Evolutionary conservation across 805 yeast species (phyloP).

Genomic region (Pichia nanzhaoensis): DNA sequence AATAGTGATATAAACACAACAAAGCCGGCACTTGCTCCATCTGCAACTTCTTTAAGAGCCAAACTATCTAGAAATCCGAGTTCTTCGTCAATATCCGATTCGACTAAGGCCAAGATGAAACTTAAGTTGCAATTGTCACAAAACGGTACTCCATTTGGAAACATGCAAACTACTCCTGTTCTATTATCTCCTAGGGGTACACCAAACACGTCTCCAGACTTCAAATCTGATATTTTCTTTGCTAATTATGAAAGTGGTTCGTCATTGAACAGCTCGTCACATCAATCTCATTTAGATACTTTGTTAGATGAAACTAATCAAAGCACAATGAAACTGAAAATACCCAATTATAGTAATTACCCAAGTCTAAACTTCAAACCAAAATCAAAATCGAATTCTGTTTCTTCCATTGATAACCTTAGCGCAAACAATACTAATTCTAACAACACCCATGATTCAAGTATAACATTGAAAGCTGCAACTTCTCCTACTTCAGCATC

Average conservation of each 20-base stretch:
- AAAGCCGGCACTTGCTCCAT: background rate
- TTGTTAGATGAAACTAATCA: background rate
- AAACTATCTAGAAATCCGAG: constrained; percentile 10
- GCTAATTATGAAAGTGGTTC: constrained; percentile 4
- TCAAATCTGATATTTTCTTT: background rate
- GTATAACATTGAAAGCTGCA: background rate
- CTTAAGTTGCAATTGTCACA: constrained; percentile 18
- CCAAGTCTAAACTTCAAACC: background rate
- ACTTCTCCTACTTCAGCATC: background rate
- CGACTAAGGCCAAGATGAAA: constrained; percentile 16
- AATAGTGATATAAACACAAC: constrained; percentile 6
- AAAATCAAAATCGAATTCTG: background rate
- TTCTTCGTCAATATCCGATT: background rate
- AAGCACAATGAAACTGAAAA: background rate
- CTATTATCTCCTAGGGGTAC: constrained; percentile 29
- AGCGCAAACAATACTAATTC: background rate
- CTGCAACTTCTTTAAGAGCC: constrained; percentile 8
- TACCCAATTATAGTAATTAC: background rate
- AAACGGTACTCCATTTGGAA: constrained; percentile 17
- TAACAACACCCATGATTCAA: background rate
- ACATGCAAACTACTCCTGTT: constrained; percentile 20
- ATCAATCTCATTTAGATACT: constrained; percentile 13
- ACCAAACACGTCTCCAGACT: constrained; percentile 24
- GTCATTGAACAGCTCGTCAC: background rate
- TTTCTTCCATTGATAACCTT: no score